Evolutionary conservation across 1,284 basidiomycete species (phyloP), one percentile per base, ranked within the genome.

Genomic region (Apiotrichum akiyoshidainum): DNA sequence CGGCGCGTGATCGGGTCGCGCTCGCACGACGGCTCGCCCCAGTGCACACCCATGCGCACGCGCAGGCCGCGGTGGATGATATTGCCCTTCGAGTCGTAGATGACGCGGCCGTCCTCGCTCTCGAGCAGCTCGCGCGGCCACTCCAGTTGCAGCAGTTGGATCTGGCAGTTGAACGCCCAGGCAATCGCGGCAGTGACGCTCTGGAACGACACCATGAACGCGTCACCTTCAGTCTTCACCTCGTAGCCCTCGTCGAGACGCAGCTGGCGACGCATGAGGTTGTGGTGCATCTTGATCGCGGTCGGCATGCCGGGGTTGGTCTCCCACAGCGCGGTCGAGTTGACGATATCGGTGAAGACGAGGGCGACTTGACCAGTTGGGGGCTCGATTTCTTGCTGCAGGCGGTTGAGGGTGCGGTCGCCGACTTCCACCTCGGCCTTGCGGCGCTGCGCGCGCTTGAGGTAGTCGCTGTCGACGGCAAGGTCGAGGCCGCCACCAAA

Each of bases 161-260:
- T 80, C 78, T 99, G 96, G 41, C 95, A 91, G 44, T 85, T 87
- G 72, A 98, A 83, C 68, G 88, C 90, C 91, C 92, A 99, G 81
- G 93, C 86, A 41, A 99, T 77, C 0, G 92, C 96, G 0, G 90
- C 84, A 5, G 91, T 83, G 10, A 93, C 86, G 6, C 86, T 90
- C 11, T 90, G 89, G 83, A 99, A 99, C 17, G 93, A 94, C 50
- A 95, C 94, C 90, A 99, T 96, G 81, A 99, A 99, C 0, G 95
- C 88, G 72, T 99, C 96, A 40, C 96, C 96, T 87, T 99, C 96
- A 21, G 96, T 99, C 79, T 99, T 99, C 70, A 98, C 95, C 79
- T 99, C 94, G 78, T 98, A 99, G 0, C 96, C 96, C 45, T 93
- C 94, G 70, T 94, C 95, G 54, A 90, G 83, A 35, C 95, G 86